phyloP scores from a whole-genome alignment of 176 grass and related monocot genomes.

The Aegilops umbellulata region DNA sequence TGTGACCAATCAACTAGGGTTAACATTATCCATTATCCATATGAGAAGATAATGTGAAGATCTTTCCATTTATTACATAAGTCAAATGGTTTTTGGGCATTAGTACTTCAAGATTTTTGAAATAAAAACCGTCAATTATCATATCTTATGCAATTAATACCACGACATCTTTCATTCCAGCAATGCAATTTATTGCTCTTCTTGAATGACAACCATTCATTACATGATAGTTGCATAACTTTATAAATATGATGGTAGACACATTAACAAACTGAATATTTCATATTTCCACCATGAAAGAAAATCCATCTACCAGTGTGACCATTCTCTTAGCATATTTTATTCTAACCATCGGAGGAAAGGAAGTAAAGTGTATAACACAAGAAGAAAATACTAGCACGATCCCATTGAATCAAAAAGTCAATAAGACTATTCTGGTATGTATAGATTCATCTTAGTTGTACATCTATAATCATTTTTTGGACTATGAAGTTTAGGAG shows the following conservation, averaged over 20 bases:
- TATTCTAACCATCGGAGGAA: not conserved
- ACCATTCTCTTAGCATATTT: not conserved
- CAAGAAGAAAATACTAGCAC: not conserved
- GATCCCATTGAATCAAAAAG: not conserved
- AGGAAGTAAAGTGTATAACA: not conserved
- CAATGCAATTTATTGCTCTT: not conserved
- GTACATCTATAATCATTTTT: not conserved
- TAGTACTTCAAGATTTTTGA: not conserved
- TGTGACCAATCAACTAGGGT: too few relatives aligned
- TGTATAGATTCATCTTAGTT: not conserved
- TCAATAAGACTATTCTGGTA: not conserved
- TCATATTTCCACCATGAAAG: not conserved
- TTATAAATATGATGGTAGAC: not conserved
- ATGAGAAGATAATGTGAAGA: not conserved
- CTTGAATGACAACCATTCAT: not conserved
- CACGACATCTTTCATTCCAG: not conserved
- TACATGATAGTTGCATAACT: not conserved
- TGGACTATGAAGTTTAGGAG: not conserved
- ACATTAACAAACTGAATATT: not conserved
- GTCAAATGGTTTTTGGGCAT: not conserved
- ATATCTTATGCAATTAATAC: not conserved
- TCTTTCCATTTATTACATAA: not conserved
- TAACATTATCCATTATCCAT: not conserved
- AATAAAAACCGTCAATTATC: not conserved
- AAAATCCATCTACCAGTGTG: not conserved